Evolutionary conservation across 192 early-diverging fungal genomes (phyloP), one percentile per base, ranked within the genome.

Genomic region (Chytriomyces hyalinus): DNA sequence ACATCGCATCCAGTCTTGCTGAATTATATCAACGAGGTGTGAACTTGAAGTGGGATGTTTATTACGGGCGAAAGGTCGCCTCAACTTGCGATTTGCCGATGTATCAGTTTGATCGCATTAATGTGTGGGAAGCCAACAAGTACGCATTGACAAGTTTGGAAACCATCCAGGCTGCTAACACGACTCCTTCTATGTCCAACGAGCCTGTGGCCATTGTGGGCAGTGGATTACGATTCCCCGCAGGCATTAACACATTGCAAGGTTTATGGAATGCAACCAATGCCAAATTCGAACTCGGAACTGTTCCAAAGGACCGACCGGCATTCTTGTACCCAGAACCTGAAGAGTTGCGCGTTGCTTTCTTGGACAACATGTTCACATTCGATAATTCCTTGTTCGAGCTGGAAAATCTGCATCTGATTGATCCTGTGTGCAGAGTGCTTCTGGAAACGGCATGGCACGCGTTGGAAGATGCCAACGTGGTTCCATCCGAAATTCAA

Each of bases 141-240:
- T 36, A 36, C 36, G 36, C 36, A 36, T 36, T 36, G 36, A 36
- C 36, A 36, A 36, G 36, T 36, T 2, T 36, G 36, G 36, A 36
- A 36, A 36, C 1, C 36, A 36, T 36, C 36, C 36, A 36, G 36
- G 36, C 36, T 36, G 36, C 36, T 36, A 36, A 36, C 36, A 36
- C 36, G 36, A 36, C 36, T 36, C 36, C 36, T 36, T 36, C 36
- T 36, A 0, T 36, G 36, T 36, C 36, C 36, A 36, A 36, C 36
- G 36, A 36, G 36, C 36, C 36, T 36, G 24, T 59, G 15, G 68
- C 68, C 43, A 26, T 70, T 1, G 68, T 70, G n/a, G 68, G 68
- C 10, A 26, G 20, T 47, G 68, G 46, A 11, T 17, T 70, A 24
- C 15, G 68, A 50, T 62, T 70, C 17, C 68, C 68, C 0, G 50